Base-by-base conservation (phyloP, 2,329 filamentous ascomycete genomes). In the Paecilomyces variotii region DNA sequence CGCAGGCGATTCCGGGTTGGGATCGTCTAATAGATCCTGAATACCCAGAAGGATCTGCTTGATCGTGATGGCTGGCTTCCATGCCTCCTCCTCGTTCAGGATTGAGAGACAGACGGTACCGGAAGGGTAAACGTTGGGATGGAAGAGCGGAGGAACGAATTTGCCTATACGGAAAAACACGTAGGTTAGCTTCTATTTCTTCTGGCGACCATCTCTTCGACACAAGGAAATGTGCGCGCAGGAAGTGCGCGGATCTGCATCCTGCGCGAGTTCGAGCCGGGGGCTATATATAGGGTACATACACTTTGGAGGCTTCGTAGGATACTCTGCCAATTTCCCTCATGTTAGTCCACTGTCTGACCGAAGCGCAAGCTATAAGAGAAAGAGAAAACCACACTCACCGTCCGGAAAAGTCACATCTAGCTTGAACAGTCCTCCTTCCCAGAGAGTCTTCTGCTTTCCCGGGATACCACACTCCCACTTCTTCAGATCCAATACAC, bases 241-340 rank as follows among this genome's bases (percentile, higher is more conserved):
- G n/a, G 32, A 34, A 34, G 6, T 45, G 39, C 19, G 24, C n/a
- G 14, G n/a, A 24, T 52, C 4, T 9, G 3, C 3, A 52, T 28
- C 27, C 27, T 28, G 50, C 50, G 25, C 6, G 9, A 50, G 35
- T 27, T 53, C 45, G 24, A 30, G 11, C 14, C 56, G 56, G 54
- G 12, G 12, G 54, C 6, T 2, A 19, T n/a, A 45, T 28, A 30
- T 56, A 39, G 55, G 49, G n/a, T 53, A 79, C 88, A 75, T 85
- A 96, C 94, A 99, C 79, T 99, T 99, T 1, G 94, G 94, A 32
- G 94, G 94, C 76, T 99, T 99, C 56, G 95, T 99, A 14, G 94
- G 94, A 74, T 99, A 99, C 70, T 99, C 94, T 96, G 68, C 63
- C 63, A 34, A 53, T 35, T 57, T 53, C 32, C 58, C 51, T 58